Evolutionary conservation across 495 filamentous ascomycete genomes (phyloP), one percentile per base, ranked within the genome.

Genomic region (Filosporella fistucella): DNA sequence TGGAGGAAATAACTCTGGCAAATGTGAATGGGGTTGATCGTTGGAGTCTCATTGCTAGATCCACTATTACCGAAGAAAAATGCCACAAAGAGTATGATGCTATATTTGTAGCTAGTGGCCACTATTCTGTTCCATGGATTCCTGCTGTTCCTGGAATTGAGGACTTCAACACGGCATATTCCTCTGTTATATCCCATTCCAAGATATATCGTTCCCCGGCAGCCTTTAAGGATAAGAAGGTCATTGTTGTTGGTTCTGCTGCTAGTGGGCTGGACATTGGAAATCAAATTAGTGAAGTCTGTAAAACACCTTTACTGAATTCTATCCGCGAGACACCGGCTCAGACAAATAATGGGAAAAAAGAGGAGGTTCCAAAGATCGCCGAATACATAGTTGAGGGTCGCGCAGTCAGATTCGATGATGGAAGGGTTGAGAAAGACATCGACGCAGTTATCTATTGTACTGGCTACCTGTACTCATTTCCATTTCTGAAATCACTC

Each of bases 261-360:
- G 80, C 88, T 1, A 94, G 88, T 0, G 90, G 87, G 8, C 61
- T 88, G 13, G 90, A 96, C 57, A 86, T 95, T 45, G 82, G 82
- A 4, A 64, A 76, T 8, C 90, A 96, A 51, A 89, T 95, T 54
- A 76, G 69, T 20, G 42, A 34, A 10, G 67, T 74, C 3, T 69
- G 64, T 45, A 42, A 55, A 17, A 51, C 63, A 22, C 69, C 69
- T 11, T 51, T 77, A 14, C 52, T 78, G 11, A 52, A 55, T 25
- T 55, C 52, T 1, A 32, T 52, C 11, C 30, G 36, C 12, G 41
- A 45, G 1, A 33, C 50, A 49, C 43, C 40, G 18, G 9, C 25
- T 3, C 26, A 41, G 25, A 45, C 44, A 21, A 60, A 63, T 4
- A 30, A 42, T 33, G 47, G 43, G 26, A 60, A 61, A 24, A 81